These are phyloP conservation scores for Canna indica DNA, from an alignment of 176 grass and related monocot species.

Conservation along the genomic window DNA sequence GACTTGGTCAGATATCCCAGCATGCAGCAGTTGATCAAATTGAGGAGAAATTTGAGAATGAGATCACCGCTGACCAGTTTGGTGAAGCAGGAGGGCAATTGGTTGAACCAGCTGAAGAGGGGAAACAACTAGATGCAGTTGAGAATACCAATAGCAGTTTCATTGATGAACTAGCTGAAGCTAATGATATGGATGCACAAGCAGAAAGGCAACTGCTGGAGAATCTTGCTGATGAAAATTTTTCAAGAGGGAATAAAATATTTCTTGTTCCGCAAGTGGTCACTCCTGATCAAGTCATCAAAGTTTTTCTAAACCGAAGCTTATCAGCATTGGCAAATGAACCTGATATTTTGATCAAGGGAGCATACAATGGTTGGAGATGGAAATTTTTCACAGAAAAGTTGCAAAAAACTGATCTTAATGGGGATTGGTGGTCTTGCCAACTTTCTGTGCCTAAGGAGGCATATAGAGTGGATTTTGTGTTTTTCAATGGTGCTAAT, in stretches of 20 bases:
- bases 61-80: not conserved
- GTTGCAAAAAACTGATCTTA: slow-evolving; percentile 54
- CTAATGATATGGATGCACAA: slow-evolving; percentile 31
- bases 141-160: not conserved
- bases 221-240: slow-evolving; percentile 57
- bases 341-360: slow-evolving; percentile 58
- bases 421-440: slow-evolving; percentile 90
- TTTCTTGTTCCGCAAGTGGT: slow-evolving; percentile 63
- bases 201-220: slow-evolving; percentile 32
- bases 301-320: slow-evolving; percentile 60
- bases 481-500: slow-evolving; percentile 70
- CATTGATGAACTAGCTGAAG: not conserved
- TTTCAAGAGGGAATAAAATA: slow-evolving; percentile 36
- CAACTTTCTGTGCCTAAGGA: slow-evolving; percentile 81
- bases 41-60: not conserved
- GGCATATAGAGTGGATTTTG: slow-evolving; percentile 87
- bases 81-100: slow-evolving; percentile 19
- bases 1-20: slow-evolving; percentile 12
- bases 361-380: slow-evolving; percentile 86
- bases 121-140: not conserved
- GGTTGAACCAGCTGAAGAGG: not conserved
- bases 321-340: slow-evolving; percentile 49
- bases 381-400: slow-evolving; percentile 77
- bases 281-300: slow-evolving; percentile 37
- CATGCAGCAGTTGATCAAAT: not conserved